Evolutionary conservation across 768 basidiomycete species (phyloP).

Genomic region (Cyclocybe aegerita): DNA sequence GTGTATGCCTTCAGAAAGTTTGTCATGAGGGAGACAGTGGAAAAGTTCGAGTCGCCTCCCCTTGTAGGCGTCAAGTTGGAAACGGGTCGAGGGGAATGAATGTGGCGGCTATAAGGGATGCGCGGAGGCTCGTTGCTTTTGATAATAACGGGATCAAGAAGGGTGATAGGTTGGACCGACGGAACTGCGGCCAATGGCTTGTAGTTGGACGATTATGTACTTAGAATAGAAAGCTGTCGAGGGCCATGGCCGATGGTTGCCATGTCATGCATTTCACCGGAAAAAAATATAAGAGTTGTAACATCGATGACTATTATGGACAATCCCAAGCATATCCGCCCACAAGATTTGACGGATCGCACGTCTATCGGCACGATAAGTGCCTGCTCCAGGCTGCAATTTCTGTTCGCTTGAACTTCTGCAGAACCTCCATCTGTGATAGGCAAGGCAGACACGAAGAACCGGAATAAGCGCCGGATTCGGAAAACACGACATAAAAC

Average conservation of each 20-base stretch:
- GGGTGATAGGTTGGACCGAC: too few relatives aligned
- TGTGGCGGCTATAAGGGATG: too few relatives aligned
- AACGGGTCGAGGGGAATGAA: neutral
- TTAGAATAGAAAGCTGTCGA: neutral
- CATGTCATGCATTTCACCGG: constrained; percentile 21
- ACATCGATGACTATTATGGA: neutral
- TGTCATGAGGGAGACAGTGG: constrained; percentile 36
- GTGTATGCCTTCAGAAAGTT: constrained; percentile 45
- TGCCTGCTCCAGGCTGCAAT: too few relatives aligned
- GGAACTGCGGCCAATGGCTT: neutral
- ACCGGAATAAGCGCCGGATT: too few relatives aligned
- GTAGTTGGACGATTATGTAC: constrained; percentile 5
- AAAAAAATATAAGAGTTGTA: constrained; percentile 7
- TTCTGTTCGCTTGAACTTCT: too few relatives aligned
- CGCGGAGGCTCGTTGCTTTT: too few relatives aligned
- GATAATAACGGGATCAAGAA: too few relatives aligned
- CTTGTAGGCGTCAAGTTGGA: neutral
- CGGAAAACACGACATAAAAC: too few relatives aligned
- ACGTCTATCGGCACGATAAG: too few relatives aligned
- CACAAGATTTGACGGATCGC: too few relatives aligned
- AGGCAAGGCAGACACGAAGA: too few relatives aligned
- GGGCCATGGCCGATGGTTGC: constrained; percentile 20
- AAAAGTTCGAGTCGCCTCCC: neutral
- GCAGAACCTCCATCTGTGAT: too few relatives aligned
- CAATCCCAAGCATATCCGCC: neutral